phyloP scores from a whole-genome alignment of 768 basidiomycete species.

The Hebeloma cylindrosporum region DNA sequence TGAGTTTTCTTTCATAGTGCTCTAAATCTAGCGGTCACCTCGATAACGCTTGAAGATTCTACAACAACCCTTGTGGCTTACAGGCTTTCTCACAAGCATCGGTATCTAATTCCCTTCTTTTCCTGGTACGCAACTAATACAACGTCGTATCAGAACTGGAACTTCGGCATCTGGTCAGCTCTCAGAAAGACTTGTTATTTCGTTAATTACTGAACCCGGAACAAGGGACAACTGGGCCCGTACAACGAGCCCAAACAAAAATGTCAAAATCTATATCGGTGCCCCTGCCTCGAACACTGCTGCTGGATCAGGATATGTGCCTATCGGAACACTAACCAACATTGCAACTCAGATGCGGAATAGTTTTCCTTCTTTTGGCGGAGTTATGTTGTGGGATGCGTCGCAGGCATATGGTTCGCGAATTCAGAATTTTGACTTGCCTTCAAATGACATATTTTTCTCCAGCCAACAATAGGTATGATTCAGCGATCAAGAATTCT shows the following conservation, averaged over 20 bases:
- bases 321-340: slow-evolving; percentile 42
- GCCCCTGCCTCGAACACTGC: slow-evolving; percentile 59
- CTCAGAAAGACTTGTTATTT: no score
- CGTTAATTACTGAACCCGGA: neutral
- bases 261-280: slow-evolving; percentile 66
- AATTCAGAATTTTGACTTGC: slow-evolving; percentile 22
- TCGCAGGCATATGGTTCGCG: slow-evolving; percentile 47
- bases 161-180: slow-evolving; percentile 56
- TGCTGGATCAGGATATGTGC: slow-evolving; percentile 61
- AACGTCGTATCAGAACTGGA: slow-evolving; percentile 44
- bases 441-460: slow-evolving; percentile 1
- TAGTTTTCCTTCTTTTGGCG: slow-evolving; percentile 66
- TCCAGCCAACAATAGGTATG: slow-evolving; percentile 57
- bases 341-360: slow-evolving; percentile 51
- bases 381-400: slow-evolving; percentile 56
- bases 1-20: slow-evolving; percentile 17
- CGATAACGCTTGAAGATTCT: slow-evolving; percentile 42
- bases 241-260: slow-evolving; percentile 53
- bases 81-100: slow-evolving; percentile 46
- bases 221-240: slow-evolving; percentile 67
- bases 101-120: slow-evolving; percentile 36
- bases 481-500: slow-evolving; percentile 59
- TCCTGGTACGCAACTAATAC: slow-evolving; percentile 1
- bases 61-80: slow-evolving; percentile 55
- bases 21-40: neutral